phyloP scores from a whole-genome alignment of 306 rosid genomes.

The Vigna trinervia region DNA sequence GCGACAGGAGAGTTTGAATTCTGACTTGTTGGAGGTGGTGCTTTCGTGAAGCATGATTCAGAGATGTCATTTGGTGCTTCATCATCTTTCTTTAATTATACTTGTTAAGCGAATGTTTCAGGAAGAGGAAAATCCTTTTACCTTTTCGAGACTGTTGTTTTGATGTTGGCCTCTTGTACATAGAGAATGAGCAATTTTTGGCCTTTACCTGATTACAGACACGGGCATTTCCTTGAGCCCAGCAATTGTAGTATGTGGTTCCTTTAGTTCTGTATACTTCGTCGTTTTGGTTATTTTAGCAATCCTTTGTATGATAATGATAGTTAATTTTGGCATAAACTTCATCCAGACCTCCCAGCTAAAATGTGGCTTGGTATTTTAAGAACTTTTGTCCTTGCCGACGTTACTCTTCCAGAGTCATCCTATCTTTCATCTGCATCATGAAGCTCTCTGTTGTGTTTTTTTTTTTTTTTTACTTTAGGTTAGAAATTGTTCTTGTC shows the following conservation, averaged over 20 bases:
- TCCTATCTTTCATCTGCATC: conserved; percentile 82
- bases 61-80: conserved; percentile 51
- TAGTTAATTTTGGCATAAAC: conserved; percentile 39
- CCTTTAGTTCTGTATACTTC: conserved; percentile 58
- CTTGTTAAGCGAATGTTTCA: conserved; percentile 61
- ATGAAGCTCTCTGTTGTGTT: conserved; percentile 60
- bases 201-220: conserved; percentile 60
- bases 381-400: conserved; percentile 67
- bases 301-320: conserved; percentile 52
- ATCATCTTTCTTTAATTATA: conserved; percentile 59
- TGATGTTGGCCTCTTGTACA: conserved; percentile 83
- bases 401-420: conserved; percentile 76
- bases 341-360: conserved; percentile 64
- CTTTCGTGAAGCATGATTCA: conserved; percentile 50
- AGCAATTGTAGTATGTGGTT: conserved; percentile 55
- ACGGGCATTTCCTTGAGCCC: conserved; percentile 54
- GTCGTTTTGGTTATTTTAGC: conserved; percentile 53
- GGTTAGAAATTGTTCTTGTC: conserved; percentile 46
- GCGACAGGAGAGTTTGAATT: conserved; percentile 97
- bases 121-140: conserved; percentile 62
- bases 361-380: conserved; percentile 69
- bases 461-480: conserved; percentile 44
- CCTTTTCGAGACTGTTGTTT: conserved; percentile 55
- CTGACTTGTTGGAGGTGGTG: conserved; percentile 63
- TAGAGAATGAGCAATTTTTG: conserved; percentile 69